These are phyloP conservation scores for Fusarium albosuccineum DNA, from an alignment of 2,329 filamentous ascomycete genomes.

Conservation along the genomic window DNA sequence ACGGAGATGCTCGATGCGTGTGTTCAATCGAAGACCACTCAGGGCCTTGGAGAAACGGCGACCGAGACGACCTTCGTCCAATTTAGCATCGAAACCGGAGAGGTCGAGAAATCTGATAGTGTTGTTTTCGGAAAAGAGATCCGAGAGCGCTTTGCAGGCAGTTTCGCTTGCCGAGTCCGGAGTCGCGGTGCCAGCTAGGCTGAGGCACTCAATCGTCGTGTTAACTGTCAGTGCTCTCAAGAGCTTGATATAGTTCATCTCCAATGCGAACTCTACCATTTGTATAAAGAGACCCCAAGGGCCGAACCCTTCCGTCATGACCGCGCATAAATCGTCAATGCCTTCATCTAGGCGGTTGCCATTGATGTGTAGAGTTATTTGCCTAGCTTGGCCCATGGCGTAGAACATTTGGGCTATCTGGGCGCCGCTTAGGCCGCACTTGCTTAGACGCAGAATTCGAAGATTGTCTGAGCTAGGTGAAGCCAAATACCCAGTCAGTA, in stretches of 20 bases:
- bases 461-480: slow-evolving; percentile 56
- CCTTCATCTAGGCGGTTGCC: slow-evolving; percentile 67
- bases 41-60: slow-evolving; percentile 65
- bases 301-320: slow-evolving; percentile 61
- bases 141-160: slow-evolving; percentile 62
- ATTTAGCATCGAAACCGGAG: slow-evolving; percentile 68
- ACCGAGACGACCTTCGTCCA: slow-evolving; percentile 69
- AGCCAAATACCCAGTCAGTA: slow-evolving; percentile 62
- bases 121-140: slow-evolving; percentile 65
- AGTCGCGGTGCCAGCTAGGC: slow-evolving; percentile 66
- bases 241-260: slow-evolving; percentile 65
- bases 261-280: slow-evolving; percentile 69
- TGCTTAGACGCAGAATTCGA: slow-evolving; percentile 62
- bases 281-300: slow-evolving; percentile 66
- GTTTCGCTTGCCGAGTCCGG: slow-evolving; percentile 60
- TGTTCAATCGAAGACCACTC: slow-evolving; percentile 60
- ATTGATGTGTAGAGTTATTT: slow-evolving; percentile 63
- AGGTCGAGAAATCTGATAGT: slow-evolving; percentile 67
- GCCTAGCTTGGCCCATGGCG: slow-evolving; percentile 62
- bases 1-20: slow-evolving; percentile 62
- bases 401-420: slow-evolving; percentile 65
- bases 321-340: slow-evolving; percentile 63
- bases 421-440: slow-evolving; percentile 65
- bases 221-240: slow-evolving; percentile 64
- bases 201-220: slow-evolving; percentile 64